phyloP scores from a whole-genome alignment of 2,329 filamentous ascomycete genomes.

The Neofusicoccum kwambonambiense region DNA sequence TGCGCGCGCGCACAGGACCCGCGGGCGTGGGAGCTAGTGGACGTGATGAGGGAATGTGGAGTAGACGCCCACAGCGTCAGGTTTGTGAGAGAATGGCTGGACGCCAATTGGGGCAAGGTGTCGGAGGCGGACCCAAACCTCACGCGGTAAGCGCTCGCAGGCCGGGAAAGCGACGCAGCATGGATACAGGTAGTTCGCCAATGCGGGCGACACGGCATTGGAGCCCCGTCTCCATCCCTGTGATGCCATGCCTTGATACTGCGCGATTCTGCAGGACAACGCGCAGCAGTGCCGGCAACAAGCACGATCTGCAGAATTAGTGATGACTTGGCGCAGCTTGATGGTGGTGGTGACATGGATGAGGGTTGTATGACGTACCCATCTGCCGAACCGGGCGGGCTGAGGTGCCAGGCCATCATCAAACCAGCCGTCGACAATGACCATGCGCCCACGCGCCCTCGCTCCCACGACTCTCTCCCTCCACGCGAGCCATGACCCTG shows the following conservation, averaged over 20 bases:
- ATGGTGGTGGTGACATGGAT: conserved; percentile 1
- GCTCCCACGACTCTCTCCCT: not conserved
- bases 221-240: not conserved
- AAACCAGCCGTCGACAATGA: not conserved
- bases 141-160: not conserved
- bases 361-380: not conserved
- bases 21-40: conserved; percentile 31
- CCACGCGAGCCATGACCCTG: not conserved
- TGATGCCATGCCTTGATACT: not conserved
- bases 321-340: not conserved
- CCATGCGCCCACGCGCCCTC: not conserved
- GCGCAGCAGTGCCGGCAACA: not conserved
- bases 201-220: not conserved
- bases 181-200: not conserved
- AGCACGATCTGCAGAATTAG: not conserved
- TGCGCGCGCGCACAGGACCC: conserved; percentile 29
- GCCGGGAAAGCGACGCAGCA: not conserved
- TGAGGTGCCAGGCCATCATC: not conserved
- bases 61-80: not conserved
- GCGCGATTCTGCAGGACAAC: not conserved
- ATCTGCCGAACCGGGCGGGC: not conserved
- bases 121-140: not conserved
- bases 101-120: conserved; percentile 8
- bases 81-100: conserved; percentile 1
- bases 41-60: conserved; percentile 26